Base-by-base conservation (phyloP, 1,284 basidiomycete genomes). In the Mycosarcoma mackinlayi region DNA sequence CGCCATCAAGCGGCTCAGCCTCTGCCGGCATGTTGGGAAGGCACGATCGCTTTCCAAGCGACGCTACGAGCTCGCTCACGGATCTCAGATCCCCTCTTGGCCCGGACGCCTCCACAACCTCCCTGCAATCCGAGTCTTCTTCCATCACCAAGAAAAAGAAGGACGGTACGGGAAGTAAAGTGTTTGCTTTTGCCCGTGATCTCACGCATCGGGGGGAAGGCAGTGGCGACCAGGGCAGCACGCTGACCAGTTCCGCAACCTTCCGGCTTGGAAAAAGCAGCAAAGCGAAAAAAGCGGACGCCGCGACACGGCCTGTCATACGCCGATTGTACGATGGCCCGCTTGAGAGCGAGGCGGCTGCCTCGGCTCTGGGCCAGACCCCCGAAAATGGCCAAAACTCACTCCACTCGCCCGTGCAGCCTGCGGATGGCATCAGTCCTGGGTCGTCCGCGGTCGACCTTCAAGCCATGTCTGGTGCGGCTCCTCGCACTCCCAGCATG, bases 311-410 rank as follows among this genome's bases (percentile, higher is more conserved):
- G 3, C 58, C 54, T 4, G 62, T 66, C 38, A 71, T 71, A 27
- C 68, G 68, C 6, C 41, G 68, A 25, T 16, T 71, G n/a, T 71
- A 66, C 30, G 63, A 71, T 21, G 56, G 53, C 6, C 56, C 60
- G 0, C 31, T 61, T 3, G 67, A 70, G 34, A 41, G 28, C 19
- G 67, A 62, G 24, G 53, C 61, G 16, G 47, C 59, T 30, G 59
- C 59, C 4, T 24, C 47, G 18, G 39, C 42, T 25, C 11, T 46
- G 8, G 31, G 28, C n/a, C 42, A 49, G 11, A 27, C 7, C 16
- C n/a, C 3, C 8, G 33, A n/a, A 18, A 45, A 34, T 28, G 39
- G 48, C n/a, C n/a, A n/a, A n/a, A n/a, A n/a, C n/a, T n/a, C n/a
- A 10, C 16, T 38, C 16, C 38, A 40, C n/a, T 54, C 55, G 37